Evolutionary conservation across 768 basidiomycete species (phyloP).

Genomic region (Hypholoma fasciculare): DNA sequence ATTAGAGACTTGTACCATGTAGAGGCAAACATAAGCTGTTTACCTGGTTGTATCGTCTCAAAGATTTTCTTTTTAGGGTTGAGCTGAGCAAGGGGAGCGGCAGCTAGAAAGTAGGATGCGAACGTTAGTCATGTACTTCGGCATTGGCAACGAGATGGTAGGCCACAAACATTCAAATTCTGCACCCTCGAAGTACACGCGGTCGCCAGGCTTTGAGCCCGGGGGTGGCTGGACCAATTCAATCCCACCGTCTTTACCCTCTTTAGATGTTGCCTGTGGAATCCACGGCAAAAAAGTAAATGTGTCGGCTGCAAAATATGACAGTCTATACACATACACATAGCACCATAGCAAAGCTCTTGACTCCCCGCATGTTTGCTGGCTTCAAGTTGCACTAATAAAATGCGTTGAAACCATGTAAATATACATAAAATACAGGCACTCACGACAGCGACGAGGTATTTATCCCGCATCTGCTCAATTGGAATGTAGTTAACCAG

Average conservation of each 20-base stretch:
- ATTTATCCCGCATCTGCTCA: constrained; percentile 86
- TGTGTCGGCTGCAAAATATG: neutral
- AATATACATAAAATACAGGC: constrained; percentile 17
- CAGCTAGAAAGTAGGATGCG: constrained; percentile 34
- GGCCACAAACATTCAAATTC: constrained; percentile 72
- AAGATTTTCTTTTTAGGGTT: constrained; percentile 99
- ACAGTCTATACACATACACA: constrained; percentile 51
- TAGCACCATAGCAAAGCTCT: constrained; percentile 98
- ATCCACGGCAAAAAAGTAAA: neutral
- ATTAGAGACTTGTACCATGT: neutral
- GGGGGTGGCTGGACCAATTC: constrained; percentile 90
- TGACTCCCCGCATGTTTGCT: constrained; percentile 95
- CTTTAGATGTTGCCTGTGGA: constrained; percentile 81
- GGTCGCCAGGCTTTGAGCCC: constrained; percentile 86
- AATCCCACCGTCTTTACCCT: constrained; percentile 86
- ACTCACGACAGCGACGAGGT: constrained; percentile 76
- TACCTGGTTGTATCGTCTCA: constrained; percentile 92
- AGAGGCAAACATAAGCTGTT: neutral
- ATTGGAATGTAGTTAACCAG: constrained; percentile 96
- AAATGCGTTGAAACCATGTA: neutral
- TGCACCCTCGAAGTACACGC: constrained; percentile 92
- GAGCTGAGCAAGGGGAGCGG: constrained; percentile 74
- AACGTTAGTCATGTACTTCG: neutral
- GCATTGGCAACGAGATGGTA: neutral
- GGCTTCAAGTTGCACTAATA: constrained; percentile 90